Evolutionary conservation across 352 stramenopile genomes (phyloP).

Genomic region (Phytophthora melonis): DNA sequence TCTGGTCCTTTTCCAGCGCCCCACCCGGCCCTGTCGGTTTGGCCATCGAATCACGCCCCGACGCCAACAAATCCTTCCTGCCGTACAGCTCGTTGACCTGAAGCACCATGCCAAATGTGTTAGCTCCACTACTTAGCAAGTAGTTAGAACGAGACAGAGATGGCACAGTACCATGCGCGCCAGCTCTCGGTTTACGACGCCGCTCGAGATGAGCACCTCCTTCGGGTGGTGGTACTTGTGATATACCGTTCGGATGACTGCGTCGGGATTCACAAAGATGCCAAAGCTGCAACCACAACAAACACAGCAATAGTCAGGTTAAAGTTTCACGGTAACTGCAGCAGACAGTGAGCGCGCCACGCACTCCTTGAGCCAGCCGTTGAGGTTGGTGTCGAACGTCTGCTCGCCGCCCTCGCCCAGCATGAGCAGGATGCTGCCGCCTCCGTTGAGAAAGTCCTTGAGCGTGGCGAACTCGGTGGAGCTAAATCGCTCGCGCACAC

Average conservation of each 20-base stretch:
- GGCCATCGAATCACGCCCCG: constrained; percentile 26
- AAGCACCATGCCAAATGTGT: not conserved
- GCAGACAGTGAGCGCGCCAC: constrained; percentile 4
- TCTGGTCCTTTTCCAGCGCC: constrained; percentile 81
- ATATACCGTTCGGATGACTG: constrained; percentile 94
- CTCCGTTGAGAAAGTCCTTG: constrained; percentile 90
- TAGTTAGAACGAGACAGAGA: not conserved
- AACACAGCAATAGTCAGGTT: not conserved
- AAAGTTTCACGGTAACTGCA: constrained; percentile 1
- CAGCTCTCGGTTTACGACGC: constrained; percentile 95
- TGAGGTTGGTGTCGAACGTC: constrained; percentile 94
- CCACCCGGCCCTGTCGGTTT: constrained; percentile 48
- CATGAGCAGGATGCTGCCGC: constrained; percentile 93
- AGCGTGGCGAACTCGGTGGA: constrained; percentile 88
- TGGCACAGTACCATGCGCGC: constrained; percentile 61
- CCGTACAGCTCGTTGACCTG: constrained; percentile 73
- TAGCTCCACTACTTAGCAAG: too few relatives aligned
- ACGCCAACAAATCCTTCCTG: constrained; percentile 64
- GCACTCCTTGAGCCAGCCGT: constrained; percentile 94
- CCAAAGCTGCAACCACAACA: constrained; percentile 61
- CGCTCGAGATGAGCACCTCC: constrained; percentile 95
- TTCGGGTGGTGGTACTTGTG: constrained; percentile 98
- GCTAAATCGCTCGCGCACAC: constrained; percentile 91
- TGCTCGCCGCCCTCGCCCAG: constrained; percentile 92
- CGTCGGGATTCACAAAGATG: constrained; percentile 90